phyloP scores from a whole-genome alignment of 176 grass and related monocot species.

The Paspalum vaginatum region DNA sequence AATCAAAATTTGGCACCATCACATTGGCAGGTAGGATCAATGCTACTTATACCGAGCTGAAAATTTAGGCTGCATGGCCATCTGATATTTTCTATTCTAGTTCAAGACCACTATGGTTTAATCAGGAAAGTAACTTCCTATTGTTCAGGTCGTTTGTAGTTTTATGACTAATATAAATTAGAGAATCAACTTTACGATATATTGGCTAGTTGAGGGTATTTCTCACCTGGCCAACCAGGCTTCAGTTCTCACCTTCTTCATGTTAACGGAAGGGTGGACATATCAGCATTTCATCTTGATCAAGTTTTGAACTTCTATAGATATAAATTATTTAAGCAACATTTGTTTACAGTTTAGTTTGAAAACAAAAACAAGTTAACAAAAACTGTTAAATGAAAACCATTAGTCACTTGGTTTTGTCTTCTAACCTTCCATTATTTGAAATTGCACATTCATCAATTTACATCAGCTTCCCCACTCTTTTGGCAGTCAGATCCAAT shows the following conservation, averaged over 20 bases:
- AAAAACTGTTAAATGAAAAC: neutral
- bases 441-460: slow-evolving; percentile 32
- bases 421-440: slow-evolving; percentile 23
- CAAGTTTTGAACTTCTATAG: neutral
- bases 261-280: neutral
- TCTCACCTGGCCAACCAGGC: neutral
- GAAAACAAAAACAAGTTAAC: neutral
- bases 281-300: neutral
- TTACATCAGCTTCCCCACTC: slow-evolving; percentile 34
- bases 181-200: neutral
- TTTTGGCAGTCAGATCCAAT: slow-evolving; percentile 82
- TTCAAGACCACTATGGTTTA: neutral
- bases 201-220: neutral
- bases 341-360: slow-evolving; percentile 17
- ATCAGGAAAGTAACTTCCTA: slow-evolving; percentile 1
- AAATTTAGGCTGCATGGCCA: too few relatives aligned
- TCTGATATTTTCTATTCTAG: slow-evolving; percentile 26
- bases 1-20: slow-evolving; percentile 25
- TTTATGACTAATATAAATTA: neutral
- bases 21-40: slow-evolving; percentile 6
- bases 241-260: neutral
- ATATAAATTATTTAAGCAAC: slow-evolving; percentile 9
- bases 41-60: too few relatives aligned
- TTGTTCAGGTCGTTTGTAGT: neutral
- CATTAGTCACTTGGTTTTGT: neutral